Conservation (phyloP, 306 rosid species). For the Geum urbanum region DNA sequence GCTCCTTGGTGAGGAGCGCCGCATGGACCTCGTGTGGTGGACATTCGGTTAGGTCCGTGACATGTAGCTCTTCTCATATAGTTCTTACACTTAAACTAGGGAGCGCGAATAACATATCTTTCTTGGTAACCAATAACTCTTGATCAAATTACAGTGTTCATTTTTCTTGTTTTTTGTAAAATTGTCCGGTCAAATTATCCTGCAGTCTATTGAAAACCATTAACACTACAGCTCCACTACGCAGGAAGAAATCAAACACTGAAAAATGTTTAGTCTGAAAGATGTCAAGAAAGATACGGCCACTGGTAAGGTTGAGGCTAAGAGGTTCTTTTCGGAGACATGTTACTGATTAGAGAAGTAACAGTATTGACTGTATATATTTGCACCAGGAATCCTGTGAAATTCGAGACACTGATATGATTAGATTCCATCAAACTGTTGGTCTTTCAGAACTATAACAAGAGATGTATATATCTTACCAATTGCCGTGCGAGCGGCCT, state of each 20-base stretch:
- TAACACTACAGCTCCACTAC: background rate
- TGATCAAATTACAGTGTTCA: no score
- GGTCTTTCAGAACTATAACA: background rate
- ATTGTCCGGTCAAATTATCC: background rate
- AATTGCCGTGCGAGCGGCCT: slow-evolving; percentile 16
- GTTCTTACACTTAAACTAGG: no score
- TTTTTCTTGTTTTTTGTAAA: no score
- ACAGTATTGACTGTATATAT: slow-evolving; percentile 21
- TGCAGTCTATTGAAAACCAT: background rate
- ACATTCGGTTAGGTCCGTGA: no score
- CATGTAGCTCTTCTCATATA: no score
- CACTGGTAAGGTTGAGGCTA: slow-evolving; percentile 11
- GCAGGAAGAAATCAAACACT: background rate
- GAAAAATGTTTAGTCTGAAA: background rate
- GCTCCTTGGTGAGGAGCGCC: no score
- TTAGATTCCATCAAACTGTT: background rate
- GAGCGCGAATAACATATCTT: no score
- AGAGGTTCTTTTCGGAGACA: slow-evolving; percentile 62
- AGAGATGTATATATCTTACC: slow-evolving; percentile 25
- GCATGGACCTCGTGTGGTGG: no score
- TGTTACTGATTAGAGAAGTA: slow-evolving; percentile 44
- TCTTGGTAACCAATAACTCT: no score
- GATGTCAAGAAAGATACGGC: background rate
- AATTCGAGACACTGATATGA: background rate
- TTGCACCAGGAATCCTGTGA: slow-evolving; percentile 46